Conservation (phyloP, 768 basidiomycete genomes). For the Sistotremastrum suecicum region DNA sequence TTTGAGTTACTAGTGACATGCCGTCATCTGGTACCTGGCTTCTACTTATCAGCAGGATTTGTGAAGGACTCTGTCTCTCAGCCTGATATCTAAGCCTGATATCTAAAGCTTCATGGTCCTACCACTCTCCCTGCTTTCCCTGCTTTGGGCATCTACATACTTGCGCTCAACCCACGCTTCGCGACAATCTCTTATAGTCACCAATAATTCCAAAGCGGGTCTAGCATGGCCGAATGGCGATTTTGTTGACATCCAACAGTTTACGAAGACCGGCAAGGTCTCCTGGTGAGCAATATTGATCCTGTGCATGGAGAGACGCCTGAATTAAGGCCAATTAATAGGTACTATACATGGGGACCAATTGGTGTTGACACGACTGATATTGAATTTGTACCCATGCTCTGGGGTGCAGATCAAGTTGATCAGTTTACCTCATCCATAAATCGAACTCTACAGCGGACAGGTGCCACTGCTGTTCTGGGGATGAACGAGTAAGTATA, state of each 20-base stretch:
- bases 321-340: slow-evolving; percentile 6
- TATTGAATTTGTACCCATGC: slow-evolving; percentile 43
- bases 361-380: slow-evolving; percentile 16
- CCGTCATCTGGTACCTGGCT: too few relatives aligned
- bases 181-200: slow-evolving; percentile 6
- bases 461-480: slow-evolving; percentile 27
- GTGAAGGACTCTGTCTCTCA: too few relatives aligned
- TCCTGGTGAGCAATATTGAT: slow-evolving; percentile 26
- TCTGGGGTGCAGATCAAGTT: slow-evolving; percentile 31
- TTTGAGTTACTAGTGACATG: too few relatives aligned
- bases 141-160: too few relatives aligned
- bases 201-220: slow-evolving; percentile 31
- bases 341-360: slow-evolving; percentile 41
- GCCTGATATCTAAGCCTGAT: too few relatives aligned
- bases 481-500: slow-evolving; percentile 39
- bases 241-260: slow-evolving; percentile 29
- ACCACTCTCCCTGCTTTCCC: too few relatives aligned
- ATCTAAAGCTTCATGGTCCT: too few relatives aligned
- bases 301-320: neutral
- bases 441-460: slow-evolving; percentile 22
- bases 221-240: slow-evolving; percentile 34
- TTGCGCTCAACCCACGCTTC: too few relatives aligned
- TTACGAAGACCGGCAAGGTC: slow-evolving; percentile 28
- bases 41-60: too few relatives aligned
- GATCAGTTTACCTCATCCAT: slow-evolving; percentile 27